Evolutionary conservation across 2,329 filamentous ascomycete genomes (phyloP), one percentile per base, ranked within the genome.

Genomic region (Tetracladium maxilliforme): DNA sequence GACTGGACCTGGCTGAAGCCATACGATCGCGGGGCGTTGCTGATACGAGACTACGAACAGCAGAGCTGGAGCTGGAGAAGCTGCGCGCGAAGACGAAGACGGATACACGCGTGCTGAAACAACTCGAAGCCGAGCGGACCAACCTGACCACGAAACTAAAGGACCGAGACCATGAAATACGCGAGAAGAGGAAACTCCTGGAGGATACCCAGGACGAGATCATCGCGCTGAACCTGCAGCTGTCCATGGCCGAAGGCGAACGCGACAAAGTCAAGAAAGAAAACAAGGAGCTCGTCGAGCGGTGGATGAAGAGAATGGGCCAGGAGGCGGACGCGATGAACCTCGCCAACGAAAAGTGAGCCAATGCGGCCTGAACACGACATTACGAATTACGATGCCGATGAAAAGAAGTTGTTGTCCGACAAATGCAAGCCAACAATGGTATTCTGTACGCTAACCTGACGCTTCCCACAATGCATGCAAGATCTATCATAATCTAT

Each of bases 181-280:
- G 64, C 28, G 81, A 73, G 30, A 94, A 94, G 58, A 71, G 73
- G 16, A 82, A 86, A 46, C 55, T 94, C 35, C 64, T 92, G 3
- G 77, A 84, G 66, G 69, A 87, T 41, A 75, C 93, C 26, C 87
- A 95, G 53, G 86, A 94, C 50, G 90, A 98, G 49, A 75, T 93
- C 51, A 74, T 92, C 25, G 76, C 82, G 2, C 54, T 94, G 23
- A 86, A 86, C 37, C 60, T 95, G 36, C 80, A 95, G 49, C 61
- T 94, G 21, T 84, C 90, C 38, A 70, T 94, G 58, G 74, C 77
- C 4, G 84, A 92, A 47, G 69, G 86, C 45, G 70, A 72, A 42
- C 62, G 67, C 15, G 71, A 76, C 44, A 74, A 71, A 48, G 56
- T 92, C 33, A 69, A 73, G 44, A 64, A 62, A 30, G 90, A 95